These are phyloP conservation scores for Clitopilus hobsonii DNA, from an alignment of 768 basidiomycete species.

Conservation along the genomic window DNA sequence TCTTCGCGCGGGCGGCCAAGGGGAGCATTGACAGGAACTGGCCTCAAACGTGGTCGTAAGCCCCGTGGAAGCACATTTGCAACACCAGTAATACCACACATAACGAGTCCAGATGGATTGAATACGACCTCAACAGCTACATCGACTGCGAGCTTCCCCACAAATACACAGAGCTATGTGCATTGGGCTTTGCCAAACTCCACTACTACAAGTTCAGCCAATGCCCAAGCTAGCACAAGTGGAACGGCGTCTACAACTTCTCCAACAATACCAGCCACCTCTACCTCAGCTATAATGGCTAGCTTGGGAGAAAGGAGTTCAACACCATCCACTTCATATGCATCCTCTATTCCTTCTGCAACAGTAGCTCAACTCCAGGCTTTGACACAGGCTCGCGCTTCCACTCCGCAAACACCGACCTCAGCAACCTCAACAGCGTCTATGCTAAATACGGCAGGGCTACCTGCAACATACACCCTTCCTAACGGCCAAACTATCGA, in stretches of 20 bases:
- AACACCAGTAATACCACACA: neutral
- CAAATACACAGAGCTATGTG: neutral
- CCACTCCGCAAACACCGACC: neutral
- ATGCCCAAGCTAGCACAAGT: neutral
- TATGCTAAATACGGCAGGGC: neutral
- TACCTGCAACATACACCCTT: neutral
- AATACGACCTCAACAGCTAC: neutral
- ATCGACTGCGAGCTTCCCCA: neutral
- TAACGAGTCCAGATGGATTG: neutral
- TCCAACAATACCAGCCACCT: neutral
- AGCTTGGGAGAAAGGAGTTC: neutral
- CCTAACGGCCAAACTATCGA: neutral
- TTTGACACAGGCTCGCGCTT: neutral
- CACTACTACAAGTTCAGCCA: neutral
- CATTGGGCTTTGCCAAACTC: neutral
- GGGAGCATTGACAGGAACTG: neutral
- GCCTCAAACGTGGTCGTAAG: neutral
- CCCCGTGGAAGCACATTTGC: neutral
- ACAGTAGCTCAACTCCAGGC: neutral
- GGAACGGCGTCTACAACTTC: neutral
- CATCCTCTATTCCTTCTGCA: neutral
- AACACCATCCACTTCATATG: neutral
- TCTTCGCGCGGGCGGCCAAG: neutral
- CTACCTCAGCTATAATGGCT: neutral
- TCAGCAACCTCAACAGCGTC: neutral